Conservation (phyloP, 1,284 basidiomycete species). For the Apiotrichum gracile region DNA sequence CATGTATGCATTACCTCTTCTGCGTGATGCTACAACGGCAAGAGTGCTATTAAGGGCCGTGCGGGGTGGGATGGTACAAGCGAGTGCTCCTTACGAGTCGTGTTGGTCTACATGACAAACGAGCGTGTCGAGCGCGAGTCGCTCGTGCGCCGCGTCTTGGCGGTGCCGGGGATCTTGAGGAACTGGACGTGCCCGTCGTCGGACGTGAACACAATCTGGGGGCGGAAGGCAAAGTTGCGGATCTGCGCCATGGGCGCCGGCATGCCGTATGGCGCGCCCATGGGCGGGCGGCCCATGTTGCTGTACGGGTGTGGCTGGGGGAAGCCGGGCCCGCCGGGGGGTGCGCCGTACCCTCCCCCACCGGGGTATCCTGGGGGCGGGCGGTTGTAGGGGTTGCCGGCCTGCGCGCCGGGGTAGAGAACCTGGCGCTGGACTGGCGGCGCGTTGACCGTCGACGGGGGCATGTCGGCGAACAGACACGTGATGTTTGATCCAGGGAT, state of each 20-base stretch:
- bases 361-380: slow-evolving; percentile 1
- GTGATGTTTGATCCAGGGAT: slow-evolving; percentile 87
- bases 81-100: too few relatives aligned
- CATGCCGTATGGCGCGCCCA: slow-evolving; percentile 2
- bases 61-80: not conserved
- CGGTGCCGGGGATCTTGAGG: slow-evolving; percentile 35
- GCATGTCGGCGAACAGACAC: slow-evolving; percentile 88
- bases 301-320: slow-evolving; percentile 10
- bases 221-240: slow-evolving; percentile 25
- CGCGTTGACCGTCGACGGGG: slow-evolving; percentile 58
- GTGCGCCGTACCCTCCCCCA: slow-evolving; percentile 1
- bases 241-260: slow-evolving; percentile 18
- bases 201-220: slow-evolving; percentile 44
- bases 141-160: slow-evolving; percentile 1
- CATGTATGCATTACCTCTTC: slow-evolving; percentile 2
- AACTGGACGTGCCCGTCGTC: slow-evolving; percentile 48
- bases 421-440: slow-evolving; percentile 27
- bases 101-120: not conserved
- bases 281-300: slow-evolving; percentile 2
- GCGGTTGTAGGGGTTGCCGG: slow-evolving; percentile 6
- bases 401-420: slow-evolving; percentile 22
- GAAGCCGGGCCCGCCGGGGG: not conserved
- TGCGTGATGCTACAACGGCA: slow-evolving; percentile 6
- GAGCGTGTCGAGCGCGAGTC: slow-evolving; percentile 7
- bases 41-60: not conserved